Base-by-base conservation (phyloP, 768 basidiomycete species). In the Mycena olivaceomarginata region DNA sequence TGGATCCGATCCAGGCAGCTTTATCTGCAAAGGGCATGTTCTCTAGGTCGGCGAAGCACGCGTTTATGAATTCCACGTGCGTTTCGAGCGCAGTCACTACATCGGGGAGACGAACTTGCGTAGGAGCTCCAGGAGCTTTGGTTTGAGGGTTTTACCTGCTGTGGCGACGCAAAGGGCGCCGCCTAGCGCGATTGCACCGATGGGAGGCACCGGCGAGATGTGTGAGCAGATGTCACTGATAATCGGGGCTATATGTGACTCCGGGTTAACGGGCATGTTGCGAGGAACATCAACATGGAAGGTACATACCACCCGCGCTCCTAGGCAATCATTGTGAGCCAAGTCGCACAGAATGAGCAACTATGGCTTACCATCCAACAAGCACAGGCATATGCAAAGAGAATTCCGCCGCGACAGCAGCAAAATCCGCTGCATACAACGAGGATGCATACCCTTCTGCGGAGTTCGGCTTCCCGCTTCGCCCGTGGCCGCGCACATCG, bases 401-500 rank as follows among this genome's bases (percentile, higher is more conserved):
- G 56, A 80, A 80, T 46, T 45, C 74, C 16, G 51, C 22, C 40
- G 31, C 53, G 1, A 78, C 80, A 2, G 80, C 80, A 11, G 73
- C 16, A 59, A 80, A 78, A 66, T 80, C 80, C 53, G 65, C 80
- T 5, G 77, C 80, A 70, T 80, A 77, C 31, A 77, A 46, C 4
- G 71, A 39, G 15, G 79, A 73, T 20, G 48, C 53, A 46, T 80
- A 80, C 8, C 68, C 69, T 60, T 40, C 74, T 18, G 79, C 40
- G 4, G 16, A 18, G 8, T 15, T n/a, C 0, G 79, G 79, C 41
- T 77, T 77, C 6, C 74, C 76, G 67, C 79, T 80, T 31, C 77
- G 76, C 12, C 79, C 79, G 60, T 80, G 68, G 6, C 79, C 79
- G 5, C 79, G 73, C 20, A 76, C 66, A 37, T 80, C 79, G 67